A percentile compares a stretch with the other conserved stretches of the same genome.
Evolutionary conservation across 1,284 basidiomycete genomes (phyloP).

Genomic region (Cutaneotrichosporon spelunceum): DNA sequence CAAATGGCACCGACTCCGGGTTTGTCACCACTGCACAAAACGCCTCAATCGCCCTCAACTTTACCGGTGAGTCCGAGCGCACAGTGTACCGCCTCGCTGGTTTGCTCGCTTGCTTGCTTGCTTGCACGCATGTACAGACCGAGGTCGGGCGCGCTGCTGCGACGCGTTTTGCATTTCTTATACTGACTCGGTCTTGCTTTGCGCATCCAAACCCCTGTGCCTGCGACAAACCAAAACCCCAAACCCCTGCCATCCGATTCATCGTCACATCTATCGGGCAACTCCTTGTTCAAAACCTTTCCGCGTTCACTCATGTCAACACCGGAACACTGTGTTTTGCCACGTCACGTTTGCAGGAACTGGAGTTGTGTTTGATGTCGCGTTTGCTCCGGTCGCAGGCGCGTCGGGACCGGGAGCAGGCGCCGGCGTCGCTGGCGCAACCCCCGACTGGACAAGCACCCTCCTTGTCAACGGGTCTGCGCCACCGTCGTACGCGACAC

Average conservation of each 20-base stretch:
- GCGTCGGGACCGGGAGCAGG: slow-evolving; percentile 5
- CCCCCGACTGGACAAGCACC: slow-evolving; percentile 12
- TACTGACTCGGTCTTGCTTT: background rate
- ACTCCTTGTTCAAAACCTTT: background rate
- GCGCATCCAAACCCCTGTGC: slow-evolving; percentile 4
- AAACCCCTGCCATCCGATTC: background rate
- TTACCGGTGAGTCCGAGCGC: slow-evolving; percentile 28
- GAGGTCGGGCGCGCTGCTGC: background rate
- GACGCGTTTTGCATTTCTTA: slow-evolving; percentile 2
- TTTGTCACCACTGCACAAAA: slow-evolving; percentile 20
- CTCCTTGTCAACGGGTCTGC: slow-evolving; percentile 24
- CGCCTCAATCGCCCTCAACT: slow-evolving; percentile 24
- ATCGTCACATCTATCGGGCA: background rate
- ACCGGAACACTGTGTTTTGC: background rate
- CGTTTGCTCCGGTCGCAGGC: background rate
- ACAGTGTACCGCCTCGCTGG: background rate
- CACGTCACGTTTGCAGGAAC: slow-evolving; percentile 10
- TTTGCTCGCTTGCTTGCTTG: background rate
- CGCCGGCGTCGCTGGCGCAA: background rate
- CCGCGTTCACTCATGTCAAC: background rate
- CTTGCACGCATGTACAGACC: background rate
- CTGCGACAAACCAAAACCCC: slow-evolving; percentile 6
- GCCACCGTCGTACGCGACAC: slow-evolving; percentile 2
- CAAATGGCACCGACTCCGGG: slow-evolving; percentile 26
- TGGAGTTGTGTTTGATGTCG: slow-evolving; percentile 3